Percentiles rank a stretch among this genome's conserved stretches.
These are phyloP conservation scores for Penicillium atrosanguineum DNA, from an alignment of 495 filamentous ascomycete genomes.

Conservation along the genomic window DNA sequence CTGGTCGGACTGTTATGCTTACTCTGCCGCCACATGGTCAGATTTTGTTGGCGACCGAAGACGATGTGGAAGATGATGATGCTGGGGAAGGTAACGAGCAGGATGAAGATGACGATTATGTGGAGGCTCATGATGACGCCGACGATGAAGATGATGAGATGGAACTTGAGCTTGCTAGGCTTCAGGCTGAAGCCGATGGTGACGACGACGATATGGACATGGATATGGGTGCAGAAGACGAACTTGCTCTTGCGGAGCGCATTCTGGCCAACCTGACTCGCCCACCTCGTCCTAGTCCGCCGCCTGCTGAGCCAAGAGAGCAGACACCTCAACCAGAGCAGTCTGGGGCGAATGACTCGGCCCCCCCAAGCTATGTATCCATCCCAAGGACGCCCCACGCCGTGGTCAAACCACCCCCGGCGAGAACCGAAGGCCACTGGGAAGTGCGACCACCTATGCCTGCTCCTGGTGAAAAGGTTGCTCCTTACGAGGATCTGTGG, in stretches of 20 bases:
- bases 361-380: slow-evolving; percentile 23
- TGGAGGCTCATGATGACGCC: slow-evolving; percentile 45
- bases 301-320: slow-evolving; percentile 43
- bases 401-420: slow-evolving; percentile 33
- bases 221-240: slow-evolving; percentile 52
- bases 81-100: slow-evolving; percentile 47
- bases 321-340: slow-evolving; percentile 53
- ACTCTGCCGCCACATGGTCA: slow-evolving; percentile 39
- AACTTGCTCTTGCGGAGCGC: slow-evolving; percentile 66
- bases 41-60: slow-evolving; percentile 42
- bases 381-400: slow-evolving; percentile 41
- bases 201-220: slow-evolving; percentile 39
- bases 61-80: slow-evolving; percentile 48
- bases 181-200: slow-evolving; percentile 31
- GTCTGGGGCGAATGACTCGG: slow-evolving; percentile 21
- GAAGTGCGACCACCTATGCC: slow-evolving; percentile 71
- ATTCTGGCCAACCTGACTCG: slow-evolving; percentile 46
- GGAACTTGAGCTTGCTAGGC: slow-evolving; percentile 19
- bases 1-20: slow-evolving; percentile 37
- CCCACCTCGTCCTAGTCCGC: slow-evolving; percentile 8
- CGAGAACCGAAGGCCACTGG: slow-evolving; percentile 73
- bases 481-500: slow-evolving; percentile 78
- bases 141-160: slow-evolving; percentile 42
- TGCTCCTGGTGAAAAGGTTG: slow-evolving; percentile 51
- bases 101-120: slow-evolving; percentile 43